Evolutionary conservation across 2,329 filamentous ascomycete genomes (phyloP), one percentile per base, ranked within the genome.

Genomic region (Ascosphaera apis): DNA sequence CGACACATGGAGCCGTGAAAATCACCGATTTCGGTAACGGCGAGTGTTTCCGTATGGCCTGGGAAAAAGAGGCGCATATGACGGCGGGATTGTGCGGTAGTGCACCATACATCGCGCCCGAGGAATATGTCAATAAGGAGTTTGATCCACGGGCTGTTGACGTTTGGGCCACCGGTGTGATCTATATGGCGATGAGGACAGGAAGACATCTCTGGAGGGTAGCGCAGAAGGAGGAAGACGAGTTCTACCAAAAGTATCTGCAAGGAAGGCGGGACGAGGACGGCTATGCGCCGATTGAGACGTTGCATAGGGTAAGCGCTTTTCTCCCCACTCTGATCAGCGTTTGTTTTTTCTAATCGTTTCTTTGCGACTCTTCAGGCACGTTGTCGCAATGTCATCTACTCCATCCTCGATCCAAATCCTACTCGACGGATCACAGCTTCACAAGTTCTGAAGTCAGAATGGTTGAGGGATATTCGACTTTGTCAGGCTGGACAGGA

Each of bases 121-220:
- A 98, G 53, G 88, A 98, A 54, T 98, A 98, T 49, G 71, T 75
- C 2, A 84, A 91, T 51, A 83, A 76, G 53, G 88, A 98, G 53
- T 98, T 98, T 45, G 88, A 98, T 50, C 88, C 88, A 19, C 71
- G 88, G 39, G 86, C 88, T n/a, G 86, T 98, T 34, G 88, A 98
- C 49, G 77, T 95, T 11, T 98, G 88, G 88, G 88, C 88, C 16
- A 92, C 83, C 41, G 88, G 88, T 51, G 88, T 98, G 36, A 98
- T 98, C 40, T 98, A 98, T 61, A 98, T 98, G 88, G 88, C 88
- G 11, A 98, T 98, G 88, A 70, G 88, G 39, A 95, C 86, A 2
- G 88, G 88, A 4, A 70, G 88, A 36, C 88, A 98, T 55, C 65
- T 98, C 6, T 98, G 88, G 88, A 77, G 84, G 37, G 72, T 93